Evolutionary conservation across 495 filamentous ascomycete genomes (phyloP).

Genomic region (Penicillium canescens): DNA sequence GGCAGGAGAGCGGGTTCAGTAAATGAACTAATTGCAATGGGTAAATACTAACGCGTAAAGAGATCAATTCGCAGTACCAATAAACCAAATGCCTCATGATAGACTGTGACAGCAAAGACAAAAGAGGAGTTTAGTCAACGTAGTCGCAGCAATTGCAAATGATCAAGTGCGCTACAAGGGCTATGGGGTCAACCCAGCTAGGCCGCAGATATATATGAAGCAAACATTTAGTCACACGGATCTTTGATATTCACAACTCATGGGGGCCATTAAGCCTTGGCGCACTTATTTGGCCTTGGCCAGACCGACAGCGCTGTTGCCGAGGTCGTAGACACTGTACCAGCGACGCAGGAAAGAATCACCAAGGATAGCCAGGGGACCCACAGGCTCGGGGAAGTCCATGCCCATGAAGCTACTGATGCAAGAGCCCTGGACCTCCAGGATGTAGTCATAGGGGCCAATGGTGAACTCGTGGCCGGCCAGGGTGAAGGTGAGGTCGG

Average conservation of each 20-base stretch:
- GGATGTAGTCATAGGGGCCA: slow-evolving; percentile 85
- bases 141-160: slow-evolving; percentile 14
- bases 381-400: slow-evolving; percentile 90
- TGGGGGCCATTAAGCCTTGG: not conserved
- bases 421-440: slow-evolving; percentile 93
- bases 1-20: slow-evolving; percentile 2
- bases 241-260: slow-evolving; percentile 14
- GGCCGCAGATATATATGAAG: slow-evolving; percentile 24
- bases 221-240: slow-evolving; percentile 11
- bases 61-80: slow-evolving; percentile 12
- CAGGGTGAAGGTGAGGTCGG: slow-evolving; percentile 87
- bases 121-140: slow-evolving; percentile 8
- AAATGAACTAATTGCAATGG: slow-evolving; percentile 15
- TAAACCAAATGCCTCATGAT: slow-evolving; percentile 2
- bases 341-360: slow-evolving; percentile 96
- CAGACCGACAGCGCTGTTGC: slow-evolving; percentile 80
- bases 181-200: slow-evolving; percentile 3
- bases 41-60: slow-evolving; percentile 13
- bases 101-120: slow-evolving; percentile 6
- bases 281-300: slow-evolving; percentile 70
- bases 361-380: slow-evolving; percentile 92
- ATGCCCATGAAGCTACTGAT: slow-evolving; percentile 98
- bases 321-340: slow-evolving; percentile 96
- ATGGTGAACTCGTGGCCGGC: slow-evolving; percentile 91
- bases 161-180: slow-evolving; percentile 7